Evolutionary conservation across 768 basidiomycete genomes (phyloP), one percentile per base, ranked within the genome.

Genomic region (Rhodotorula graminis): DNA sequence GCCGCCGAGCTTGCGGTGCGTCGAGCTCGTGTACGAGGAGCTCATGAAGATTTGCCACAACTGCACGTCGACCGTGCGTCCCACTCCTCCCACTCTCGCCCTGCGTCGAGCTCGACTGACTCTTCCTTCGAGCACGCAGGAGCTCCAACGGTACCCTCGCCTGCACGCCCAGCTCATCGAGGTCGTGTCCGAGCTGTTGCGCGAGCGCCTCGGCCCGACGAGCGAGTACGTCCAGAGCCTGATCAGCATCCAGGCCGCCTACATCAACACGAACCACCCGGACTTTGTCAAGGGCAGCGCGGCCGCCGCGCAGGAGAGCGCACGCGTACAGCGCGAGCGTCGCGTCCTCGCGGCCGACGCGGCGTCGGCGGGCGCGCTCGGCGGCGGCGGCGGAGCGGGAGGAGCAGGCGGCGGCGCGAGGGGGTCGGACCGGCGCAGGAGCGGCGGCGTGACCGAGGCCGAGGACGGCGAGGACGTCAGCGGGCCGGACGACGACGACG

Each of bases 231-330:
- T 94, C 0, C 90, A 92, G 76, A 93, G 91, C 79, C 84, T 99
- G 78, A 97, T 99, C 77, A 88, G 89, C 77, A 99, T 99, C 61
- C 96, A 99, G 81, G 93, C 93, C 2, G 94, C 96, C 19, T 99
- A 99, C 80, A 98, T 99, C 85, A 99, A 99, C 81, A 98, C 94
- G 68, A 98, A 98, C 81, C 96, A 99, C 80, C 96, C 96, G 12
- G 87, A 91, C 46, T 98, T 97, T 82, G 88, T 94, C 68, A 84
- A 89, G 29, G 90, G 90, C 18, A 90, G 90, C 49, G 72, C 72
- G 16, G 57, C 42, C 3, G 76, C 72, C 6, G 76, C 76, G 25
- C 56, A 66, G 57, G 72, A 73, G 56, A 46, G 42, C 25, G 66
- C 23, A 59, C 71, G 31, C 27, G 65, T 49, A 53, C 67, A 49